These are phyloP conservation scores for Furcasterigmium sp. DNA, from an alignment of 2,329 filamentous ascomycete genomes.

Conservation along the genomic window DNA sequence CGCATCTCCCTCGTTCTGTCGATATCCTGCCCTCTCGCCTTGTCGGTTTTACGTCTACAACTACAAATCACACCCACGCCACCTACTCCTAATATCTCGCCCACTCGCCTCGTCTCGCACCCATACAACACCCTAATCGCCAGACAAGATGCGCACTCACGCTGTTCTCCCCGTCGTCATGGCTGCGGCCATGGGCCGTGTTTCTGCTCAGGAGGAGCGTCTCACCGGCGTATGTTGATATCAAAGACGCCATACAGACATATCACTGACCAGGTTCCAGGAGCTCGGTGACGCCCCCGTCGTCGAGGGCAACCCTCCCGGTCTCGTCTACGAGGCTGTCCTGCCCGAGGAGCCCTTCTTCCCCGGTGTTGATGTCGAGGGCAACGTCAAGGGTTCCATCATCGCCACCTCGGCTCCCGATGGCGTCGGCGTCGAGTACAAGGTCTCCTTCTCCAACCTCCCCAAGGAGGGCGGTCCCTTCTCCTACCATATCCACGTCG, in stretches of 20 bases:
- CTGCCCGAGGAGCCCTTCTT: constrained; percentile 51
- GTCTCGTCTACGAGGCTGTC: constrained; percentile 47
- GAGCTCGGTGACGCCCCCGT: constrained; percentile 43
- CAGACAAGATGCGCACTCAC: constrained; percentile 13
- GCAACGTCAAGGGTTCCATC: constrained; percentile 51
- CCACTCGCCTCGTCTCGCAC: background rate
- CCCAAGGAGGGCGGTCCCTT: constrained; percentile 54
- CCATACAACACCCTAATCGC: background rate
- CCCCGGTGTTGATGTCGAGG: constrained; percentile 36
- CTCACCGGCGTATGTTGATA: constrained; percentile 11
- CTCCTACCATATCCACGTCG: constrained; percentile 66
- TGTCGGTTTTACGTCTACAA: too few relatives aligned
- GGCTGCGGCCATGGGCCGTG: constrained; percentile 21
- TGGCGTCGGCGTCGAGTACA: constrained; percentile 50
- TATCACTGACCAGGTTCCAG: constrained; percentile 13
- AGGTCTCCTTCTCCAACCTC: constrained; percentile 52
- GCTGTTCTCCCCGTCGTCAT: constrained; percentile 19
- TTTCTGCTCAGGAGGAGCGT: constrained; percentile 14
- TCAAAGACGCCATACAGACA: background rate
- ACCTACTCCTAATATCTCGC: too few relatives aligned
- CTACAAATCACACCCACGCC: too few relatives aligned
- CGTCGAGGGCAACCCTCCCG: constrained; percentile 50
- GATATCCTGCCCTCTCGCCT: too few relatives aligned
- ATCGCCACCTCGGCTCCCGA: constrained; percentile 37
- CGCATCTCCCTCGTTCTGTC: too few relatives aligned